Evolutionary conservation across 352 stramenopile genomes (phyloP), one percentile per base, ranked within the genome.

Genomic region (Phytophthora kernoviae): DNA sequence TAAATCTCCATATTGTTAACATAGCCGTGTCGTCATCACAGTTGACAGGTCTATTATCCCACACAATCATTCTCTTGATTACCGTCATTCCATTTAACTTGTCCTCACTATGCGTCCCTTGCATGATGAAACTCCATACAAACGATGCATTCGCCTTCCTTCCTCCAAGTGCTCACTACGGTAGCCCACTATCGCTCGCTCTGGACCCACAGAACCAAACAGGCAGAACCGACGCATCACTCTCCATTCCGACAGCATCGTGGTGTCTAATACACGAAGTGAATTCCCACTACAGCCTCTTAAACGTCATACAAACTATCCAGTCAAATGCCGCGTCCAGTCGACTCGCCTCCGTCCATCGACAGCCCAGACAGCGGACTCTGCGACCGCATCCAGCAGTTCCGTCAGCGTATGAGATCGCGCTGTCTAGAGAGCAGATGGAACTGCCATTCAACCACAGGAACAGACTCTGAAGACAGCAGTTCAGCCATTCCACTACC

Each of bases 381-480:
- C 11, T 68, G 57, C 26, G 50, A 68, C 4, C 58, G 57, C 45
- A 22, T 71, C 7, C 51, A 63, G 32, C 63, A 68, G 57, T 45
- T 64, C 20, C 57, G 50, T 17, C 43, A 65, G 44, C 50, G 62
- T 2, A 45, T 71, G 62, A 45, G 51, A 26, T 45, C 34, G 8
- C 62, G 56, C 50, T 70, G 62, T 43, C 5, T 61, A 9, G 49
- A 60, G 8, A 42, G 30, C 5, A 20, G 14, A 17, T 22, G 10
- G 21, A 32, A 5, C 37, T 43, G 46, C 2, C n/a, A 32, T 6
- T 37, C 22, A 37, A n/a, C 30, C 18, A 21, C 53, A 36, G 17
- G 26, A 48, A 17, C 37, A 43, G 46, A 5, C n/a, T 37, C 40
- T 47, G 34, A 27, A 14, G 40, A 48, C 7, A 11, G 15, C 17